Base-by-base conservation (phyloP, 1,139 yeast genomes). In the Yamadazyma dendronema region DNA sequence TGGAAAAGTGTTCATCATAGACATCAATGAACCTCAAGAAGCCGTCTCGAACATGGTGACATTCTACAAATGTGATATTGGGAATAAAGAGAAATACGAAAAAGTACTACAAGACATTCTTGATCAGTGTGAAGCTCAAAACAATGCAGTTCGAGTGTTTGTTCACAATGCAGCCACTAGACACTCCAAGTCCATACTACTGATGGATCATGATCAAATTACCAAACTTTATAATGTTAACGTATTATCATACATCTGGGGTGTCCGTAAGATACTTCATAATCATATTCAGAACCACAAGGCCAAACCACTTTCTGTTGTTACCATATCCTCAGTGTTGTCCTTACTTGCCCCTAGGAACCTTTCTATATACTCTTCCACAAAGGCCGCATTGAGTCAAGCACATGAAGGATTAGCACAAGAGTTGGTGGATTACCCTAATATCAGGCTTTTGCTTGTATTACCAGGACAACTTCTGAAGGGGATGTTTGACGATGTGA, bases 151-250 rank as follows among this genome's bases (percentile, higher is more conserved):
- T 2, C 72, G 80, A 23, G 62, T 84, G 0, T 56, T 86, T 30
- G 63, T 89, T 17, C 84, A 84, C 52, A 87, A 86, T 56, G 96
- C 95, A 0, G 96, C 92, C 0, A 61, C 81, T 9, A 67, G 90
- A 35, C 79, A 78, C 33, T 58, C 59, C 39, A 66, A 69, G 30
- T 49, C 71, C 1, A 46, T 84, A 2, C 43, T 69, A 10, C 65
- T 69, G 4, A 40, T 75, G 34, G 38, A 59, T 0, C 57, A 50
- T 2, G 49, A 50, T 0, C 59, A 64, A 9, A 62, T 79, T 3
- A 45, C 52, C 2, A 46, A 50, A 0, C 56, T 79, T 2, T 65
- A 82, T 37, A 62, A 71, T 19, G 72, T 83, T 13, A 87, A 87
- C 50, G 65, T 77, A 3, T 50, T 80, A 21, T 67, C 88, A 0